Percentiles rank a stretch among this genome's conserved stretches.
Evolutionary conservation across 768 basidiomycete species (phyloP).

Genomic region (Tricholoma sp.): DNA sequence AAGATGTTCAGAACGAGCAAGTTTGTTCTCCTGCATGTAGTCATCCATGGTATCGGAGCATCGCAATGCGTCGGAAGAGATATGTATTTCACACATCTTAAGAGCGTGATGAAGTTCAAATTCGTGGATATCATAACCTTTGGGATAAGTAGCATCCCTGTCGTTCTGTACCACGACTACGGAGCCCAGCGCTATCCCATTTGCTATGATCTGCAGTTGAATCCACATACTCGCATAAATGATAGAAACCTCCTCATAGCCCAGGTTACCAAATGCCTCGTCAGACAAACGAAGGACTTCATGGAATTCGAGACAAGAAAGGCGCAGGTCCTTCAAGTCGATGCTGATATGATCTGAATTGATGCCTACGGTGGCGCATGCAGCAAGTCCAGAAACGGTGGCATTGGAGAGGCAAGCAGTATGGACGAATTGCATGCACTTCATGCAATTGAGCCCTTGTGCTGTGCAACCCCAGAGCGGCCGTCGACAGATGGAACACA

Average conservation of each 20-base stretch:
- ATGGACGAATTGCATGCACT: conserved; percentile 62
- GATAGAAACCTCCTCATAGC: conserved; percentile 69
- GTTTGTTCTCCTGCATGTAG: conserved; percentile 46
- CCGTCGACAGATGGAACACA: conserved; percentile 60
- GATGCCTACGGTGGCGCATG: conserved; percentile 34
- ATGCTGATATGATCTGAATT: conserved; percentile 48
- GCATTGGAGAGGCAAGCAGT: conserved; percentile 35
- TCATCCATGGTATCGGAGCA: conserved; percentile 46
- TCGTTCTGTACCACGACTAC: conserved; percentile 45
- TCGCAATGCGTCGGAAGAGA: conserved; percentile 35
- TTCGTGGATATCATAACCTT: conserved; percentile 33
- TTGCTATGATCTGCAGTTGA: conserved; percentile 62
- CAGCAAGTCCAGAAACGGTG: conserved; percentile 19
- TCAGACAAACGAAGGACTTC: conserved; percentile 37
- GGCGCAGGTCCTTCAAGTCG: conserved; percentile 44
- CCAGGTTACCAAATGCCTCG: conserved; percentile 40
- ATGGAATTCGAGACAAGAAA: conserved; percentile 55
- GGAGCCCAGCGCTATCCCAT: conserved; percentile 63
- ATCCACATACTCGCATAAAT: conserved; percentile 56
- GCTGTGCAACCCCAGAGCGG: conserved; percentile 70
- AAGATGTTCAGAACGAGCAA: conserved; percentile 34
- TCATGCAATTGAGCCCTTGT: conserved; percentile 61
- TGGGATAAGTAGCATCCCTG: conserved; percentile 20
- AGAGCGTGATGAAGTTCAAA: conserved; percentile 61
- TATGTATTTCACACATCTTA: conserved; percentile 43